These are phyloP conservation scores for Cladophialophora psammophila DNA, from an alignment of 2,329 filamentous ascomycete species.

Conservation along the genomic window DNA sequence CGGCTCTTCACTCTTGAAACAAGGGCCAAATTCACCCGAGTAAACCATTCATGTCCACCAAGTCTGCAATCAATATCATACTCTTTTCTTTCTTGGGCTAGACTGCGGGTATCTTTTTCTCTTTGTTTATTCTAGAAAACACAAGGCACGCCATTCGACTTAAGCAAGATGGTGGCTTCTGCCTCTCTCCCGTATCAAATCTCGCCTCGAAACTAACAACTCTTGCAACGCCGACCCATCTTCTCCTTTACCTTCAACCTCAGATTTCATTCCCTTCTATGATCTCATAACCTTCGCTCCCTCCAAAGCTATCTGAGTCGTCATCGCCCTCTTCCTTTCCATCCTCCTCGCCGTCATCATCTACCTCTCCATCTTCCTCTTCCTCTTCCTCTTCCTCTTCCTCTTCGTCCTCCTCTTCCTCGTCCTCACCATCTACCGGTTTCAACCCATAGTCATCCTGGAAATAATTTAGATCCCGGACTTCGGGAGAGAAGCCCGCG, in stretches of 20 bases:
- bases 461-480: conserved; percentile 78
- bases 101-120: too few species aligned
- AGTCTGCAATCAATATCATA: too few species aligned
- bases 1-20: too few species aligned
- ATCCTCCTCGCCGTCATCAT: conserved; percentile 53
- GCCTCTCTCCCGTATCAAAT: too few species aligned
- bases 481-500: conserved; percentile 79
- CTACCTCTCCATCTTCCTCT: too few species aligned
- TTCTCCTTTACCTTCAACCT: background rate
- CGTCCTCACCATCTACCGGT: conserved; percentile 66
- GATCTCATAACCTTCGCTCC: conserved; percentile 11
- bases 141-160: too few species aligned
- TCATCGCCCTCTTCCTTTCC: conserved; percentile 53
- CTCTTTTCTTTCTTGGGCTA: too few species aligned
- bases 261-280: conserved; percentile 12
- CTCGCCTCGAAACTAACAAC: background rate
- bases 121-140: too few species aligned
- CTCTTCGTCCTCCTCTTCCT: conserved; percentile 66
- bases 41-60: too few species aligned
- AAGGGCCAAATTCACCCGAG: too few species aligned
- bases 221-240: background rate
- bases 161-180: too few species aligned
- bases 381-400: conserved; percentile 60
- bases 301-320: conserved; percentile 5
- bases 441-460: conserved; percentile 89